Conservation (phyloP, 225 moss, liverwort and hornwort species). For the Climacium dendroides region DNA sequence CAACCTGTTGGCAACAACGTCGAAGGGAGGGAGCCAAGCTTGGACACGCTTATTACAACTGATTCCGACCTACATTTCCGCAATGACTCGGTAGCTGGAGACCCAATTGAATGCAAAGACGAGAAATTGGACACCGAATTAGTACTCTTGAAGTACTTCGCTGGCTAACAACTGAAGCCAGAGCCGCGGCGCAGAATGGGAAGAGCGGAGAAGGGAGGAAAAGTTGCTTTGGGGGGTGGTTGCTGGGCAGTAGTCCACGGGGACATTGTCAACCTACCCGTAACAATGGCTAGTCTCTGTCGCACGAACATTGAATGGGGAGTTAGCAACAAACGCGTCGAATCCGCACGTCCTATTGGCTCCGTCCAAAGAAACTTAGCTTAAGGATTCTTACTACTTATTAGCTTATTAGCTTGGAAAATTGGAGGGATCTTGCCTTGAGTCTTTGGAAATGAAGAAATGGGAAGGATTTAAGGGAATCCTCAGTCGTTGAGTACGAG, state of each 20-base stretch:
- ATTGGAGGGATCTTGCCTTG: background rate
- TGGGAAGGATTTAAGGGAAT: too few species aligned
- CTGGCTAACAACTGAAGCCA: background rate
- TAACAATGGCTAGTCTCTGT: background rate
- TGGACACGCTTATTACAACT: background rate
- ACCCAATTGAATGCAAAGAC: background rate
- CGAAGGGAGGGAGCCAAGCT: background rate
- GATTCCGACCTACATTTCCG: background rate
- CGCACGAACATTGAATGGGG: background rate
- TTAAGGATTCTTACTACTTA: background rate
- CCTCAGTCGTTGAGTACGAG: background rate
- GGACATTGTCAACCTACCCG: background rate
- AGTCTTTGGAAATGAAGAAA: background rate
- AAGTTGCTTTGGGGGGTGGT: background rate
- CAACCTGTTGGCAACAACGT: background rate
- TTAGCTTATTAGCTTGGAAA: background rate
- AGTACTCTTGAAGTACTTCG: background rate
- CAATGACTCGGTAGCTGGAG: background rate
- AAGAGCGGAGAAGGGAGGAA: background rate
- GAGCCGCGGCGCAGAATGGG: background rate
- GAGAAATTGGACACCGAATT: background rate
- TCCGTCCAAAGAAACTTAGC: background rate
- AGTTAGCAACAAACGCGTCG: background rate
- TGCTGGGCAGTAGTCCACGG: background rate
- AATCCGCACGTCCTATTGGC: background rate